Base-by-base conservation (phyloP, 371 early-diverging fungal genomes). In the Nosema granulosis region DNA sequence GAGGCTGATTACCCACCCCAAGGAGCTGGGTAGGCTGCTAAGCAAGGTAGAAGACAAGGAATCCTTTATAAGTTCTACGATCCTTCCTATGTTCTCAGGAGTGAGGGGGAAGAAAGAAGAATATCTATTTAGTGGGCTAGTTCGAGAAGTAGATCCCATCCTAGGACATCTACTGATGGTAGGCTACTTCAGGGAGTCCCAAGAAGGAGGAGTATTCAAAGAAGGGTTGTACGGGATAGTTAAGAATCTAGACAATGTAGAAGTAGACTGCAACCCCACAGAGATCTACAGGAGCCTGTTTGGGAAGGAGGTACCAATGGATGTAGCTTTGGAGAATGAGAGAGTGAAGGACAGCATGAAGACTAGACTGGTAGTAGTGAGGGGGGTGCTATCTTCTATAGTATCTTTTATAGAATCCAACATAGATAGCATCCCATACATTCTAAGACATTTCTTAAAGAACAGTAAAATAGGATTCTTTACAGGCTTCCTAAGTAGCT, bases 51-150 rank as follows among this genome's bases (percentile, higher is more conserved):
- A 88, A 79, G 87, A 87, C 57, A 85, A 86, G 59, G 90, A 89
- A 73, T 89, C 89, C 82, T 88, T 93, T 66, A 88, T 94, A 24
- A 94, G 94, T 79, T 88, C 90, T 6, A 90, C 91, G 0, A 91
- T 94, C 1, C 82, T 96, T 57, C 89, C 93, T n/a, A 81, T 98
- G 50, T 98, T 91, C 84, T 93, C 94, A 0, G 93, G 92, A 86
- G 95, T 92, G 0, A 94, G 94, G 77, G 92, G 93, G 82, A 87
- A 88, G 11, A 88, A 95, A 24, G 97, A 97, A 79, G 99, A 98
- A 85, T 98, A 93, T 77, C 81, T 96, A 65, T 85, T 96, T 75
- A 89, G 95, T 61, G 92, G 91, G 80, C 85, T 98, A 74, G 92
- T 96, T 85, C 50, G 78, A 9, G 67, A 75, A 18, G 69, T 56